Evolutionary conservation across 179 eudicot species (phyloP).

Genomic region (Beta macrorhiza): DNA sequence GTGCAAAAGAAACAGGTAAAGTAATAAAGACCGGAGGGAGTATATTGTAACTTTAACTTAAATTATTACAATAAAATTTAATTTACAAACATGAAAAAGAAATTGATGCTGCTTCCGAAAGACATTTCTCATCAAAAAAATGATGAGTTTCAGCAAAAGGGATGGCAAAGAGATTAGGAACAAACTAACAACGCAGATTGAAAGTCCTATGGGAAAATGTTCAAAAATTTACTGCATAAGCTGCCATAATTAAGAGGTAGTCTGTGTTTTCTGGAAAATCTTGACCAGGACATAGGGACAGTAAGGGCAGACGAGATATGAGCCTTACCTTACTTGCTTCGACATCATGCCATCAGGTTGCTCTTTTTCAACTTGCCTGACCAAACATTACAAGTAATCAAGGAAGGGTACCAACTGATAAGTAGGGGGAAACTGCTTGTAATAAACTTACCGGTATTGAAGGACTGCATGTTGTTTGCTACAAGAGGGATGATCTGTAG

Average conservation of each 20-base stretch:
- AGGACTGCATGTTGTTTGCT: constrained; percentile 99
- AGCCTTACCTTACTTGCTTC: constrained; percentile 63
- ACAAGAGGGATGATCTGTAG: constrained; percentile 97
- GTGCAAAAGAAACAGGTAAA: no score
- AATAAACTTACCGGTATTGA: constrained; percentile 60
- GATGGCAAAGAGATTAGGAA: background rate
- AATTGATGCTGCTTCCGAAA: background rate
- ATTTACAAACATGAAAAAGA: background rate
- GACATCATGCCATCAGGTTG: constrained; percentile 72
- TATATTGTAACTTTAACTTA: background rate
- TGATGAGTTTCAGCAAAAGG: background rate
- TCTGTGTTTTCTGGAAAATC: no score
- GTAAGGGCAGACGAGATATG: background rate
- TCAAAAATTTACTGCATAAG: background rate
- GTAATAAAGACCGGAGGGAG: no score
- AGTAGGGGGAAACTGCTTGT: background rate
- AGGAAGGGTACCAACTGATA: background rate
- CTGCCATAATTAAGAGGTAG: no score
- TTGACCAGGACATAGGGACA: no score
- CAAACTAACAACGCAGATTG: background rate
- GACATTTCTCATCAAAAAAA: background rate
- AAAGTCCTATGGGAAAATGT: background rate
- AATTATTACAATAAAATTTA: background rate
- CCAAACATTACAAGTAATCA: constrained; percentile 14
- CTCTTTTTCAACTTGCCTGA: constrained; percentile 92